phyloP scores from a whole-genome alignment of 768 basidiomycete species.

The Auriculariales sp. region DNA sequence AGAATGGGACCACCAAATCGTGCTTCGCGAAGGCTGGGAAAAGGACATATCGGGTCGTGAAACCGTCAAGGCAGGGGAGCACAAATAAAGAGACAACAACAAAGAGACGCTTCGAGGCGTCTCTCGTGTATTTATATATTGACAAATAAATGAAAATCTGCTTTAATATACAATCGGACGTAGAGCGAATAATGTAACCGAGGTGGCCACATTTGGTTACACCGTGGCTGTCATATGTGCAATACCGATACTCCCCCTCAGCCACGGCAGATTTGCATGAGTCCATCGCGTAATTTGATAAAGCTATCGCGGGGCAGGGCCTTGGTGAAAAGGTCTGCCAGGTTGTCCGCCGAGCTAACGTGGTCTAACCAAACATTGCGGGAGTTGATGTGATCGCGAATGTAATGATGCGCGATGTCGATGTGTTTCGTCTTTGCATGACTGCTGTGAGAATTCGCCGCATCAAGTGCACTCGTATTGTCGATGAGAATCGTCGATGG shows the following conservation, averaged over 20 bases:
- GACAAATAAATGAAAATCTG: too few species aligned
- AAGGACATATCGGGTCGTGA: too few species aligned
- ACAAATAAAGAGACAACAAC: too few species aligned
- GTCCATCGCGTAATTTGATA: not conserved
- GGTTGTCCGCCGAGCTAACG: slow-evolving; percentile 18
- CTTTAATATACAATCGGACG: too few species aligned
- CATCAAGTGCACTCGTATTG: slow-evolving; percentile 12
- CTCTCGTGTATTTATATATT: too few species aligned
- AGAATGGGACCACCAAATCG: too few species aligned
- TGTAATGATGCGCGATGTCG: slow-evolving; percentile 22
- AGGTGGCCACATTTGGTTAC: too few species aligned
- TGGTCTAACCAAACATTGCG: slow-evolving; percentile 14
- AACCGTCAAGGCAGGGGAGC: too few species aligned
- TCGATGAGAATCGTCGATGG: slow-evolving; percentile 7
- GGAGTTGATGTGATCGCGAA: slow-evolving; percentile 17
- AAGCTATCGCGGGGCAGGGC: slow-evolving; percentile 8
- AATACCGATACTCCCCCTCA: slow-evolving; percentile 8
- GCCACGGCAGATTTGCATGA: not conserved
- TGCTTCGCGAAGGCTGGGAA: too few species aligned
- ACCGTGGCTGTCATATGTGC: too few species aligned
- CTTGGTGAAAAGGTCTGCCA: slow-evolving; percentile 29
- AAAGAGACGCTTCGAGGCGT: too few species aligned
- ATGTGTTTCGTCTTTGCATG: slow-evolving; percentile 25
- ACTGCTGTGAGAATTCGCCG: slow-evolving; percentile 14
- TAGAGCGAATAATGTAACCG: too few species aligned